Conservation (phyloP, 1,284 basidiomycete genomes). For the Apiotrichum domesticum region DNA sequence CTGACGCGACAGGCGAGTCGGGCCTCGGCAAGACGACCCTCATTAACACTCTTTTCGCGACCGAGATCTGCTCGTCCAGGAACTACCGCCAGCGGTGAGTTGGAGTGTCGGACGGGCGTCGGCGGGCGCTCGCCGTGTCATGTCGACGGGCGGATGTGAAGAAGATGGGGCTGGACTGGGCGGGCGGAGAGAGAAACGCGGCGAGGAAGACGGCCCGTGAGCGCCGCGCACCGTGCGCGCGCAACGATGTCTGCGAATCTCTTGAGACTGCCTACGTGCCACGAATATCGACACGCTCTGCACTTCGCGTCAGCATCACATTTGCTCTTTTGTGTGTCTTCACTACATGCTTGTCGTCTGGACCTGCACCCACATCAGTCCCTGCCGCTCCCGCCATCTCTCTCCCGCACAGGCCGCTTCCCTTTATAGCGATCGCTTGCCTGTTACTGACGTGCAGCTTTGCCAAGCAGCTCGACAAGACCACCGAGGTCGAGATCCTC, state of each 20-base stretch:
- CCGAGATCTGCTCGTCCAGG: conserved; percentile 86
- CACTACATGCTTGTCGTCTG: too few species aligned
- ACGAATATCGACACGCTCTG: too few species aligned
- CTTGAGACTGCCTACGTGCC: too few species aligned
- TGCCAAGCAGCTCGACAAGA: conserved; percentile 96
- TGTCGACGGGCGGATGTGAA: too few species aligned
- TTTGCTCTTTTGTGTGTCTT: too few species aligned
- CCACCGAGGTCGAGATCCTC: conserved; percentile 94
- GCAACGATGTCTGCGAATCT: not conserved
- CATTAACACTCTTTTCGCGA: conserved; percentile 99
- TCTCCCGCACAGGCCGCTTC: too few species aligned
- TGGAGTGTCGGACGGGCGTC: not conserved
- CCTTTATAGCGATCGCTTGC: too few species aligned
- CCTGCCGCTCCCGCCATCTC: too few species aligned
- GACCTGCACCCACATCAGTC: too few species aligned
- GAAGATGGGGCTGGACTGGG: too few species aligned
- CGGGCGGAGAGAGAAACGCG: not conserved
- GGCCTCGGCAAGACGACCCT: conserved; percentile 91
- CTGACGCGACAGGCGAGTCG: conserved; percentile 65
- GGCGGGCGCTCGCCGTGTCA: not conserved
- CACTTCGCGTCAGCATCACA: too few species aligned
- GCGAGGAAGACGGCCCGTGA: not conserved
- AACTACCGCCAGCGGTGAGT: conserved; percentile 68
- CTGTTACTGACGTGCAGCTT: conserved; percentile 52
- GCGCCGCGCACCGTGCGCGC: not conserved